Evolutionary conservation across 2,329 filamentous ascomycete species (phyloP), one percentile per base, ranked within the genome.

Genomic region (Incumbomyces delicatus): DNA sequence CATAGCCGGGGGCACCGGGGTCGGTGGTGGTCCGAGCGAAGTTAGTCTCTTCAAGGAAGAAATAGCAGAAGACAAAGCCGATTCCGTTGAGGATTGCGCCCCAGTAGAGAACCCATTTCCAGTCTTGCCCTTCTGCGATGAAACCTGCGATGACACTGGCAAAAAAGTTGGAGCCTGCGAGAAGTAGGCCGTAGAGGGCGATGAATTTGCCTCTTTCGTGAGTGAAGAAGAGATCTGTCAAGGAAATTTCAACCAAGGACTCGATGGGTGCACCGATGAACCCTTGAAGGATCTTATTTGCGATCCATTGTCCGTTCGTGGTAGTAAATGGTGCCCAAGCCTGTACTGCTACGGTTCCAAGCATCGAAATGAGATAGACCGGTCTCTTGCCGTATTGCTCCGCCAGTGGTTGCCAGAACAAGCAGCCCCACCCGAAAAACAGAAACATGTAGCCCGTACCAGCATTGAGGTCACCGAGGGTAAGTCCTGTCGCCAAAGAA

Each of bases 261-360:
- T 75, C 72, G 20, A 73, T 67, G 0, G 72, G 70, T 1, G 71
- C 66, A 8, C 62, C 65, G 31, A 71, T 68, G 50, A 74, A 69
- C 1, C 72, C 72, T 37, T 68, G 65, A 1, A 76, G 52, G 17
- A 74, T 63, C 41, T 68, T 67, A 48, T 67, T 67, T 6, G 67
- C 68, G 16, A 68, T 66, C 68, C 70, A 73, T 48, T 71, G 65
- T 5, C 68, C 68, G 29, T 68, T 65, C 12, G 61, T 66, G 20
- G 63, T 66, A 4, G 66, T 64, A 44, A 70, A 67, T 0, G 69
- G 65, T n/a, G 62, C 65, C 66, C 70, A 73, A 1, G 76, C 57
- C 39, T 63, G 63, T 32, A 59, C 58, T 56, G 66, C 51, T 31
- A 60, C 51, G 10, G 53, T 61, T 41, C 56, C 60, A n/a, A 66